Evolutionary conservation across 2,329 filamentous ascomycete genomes (phyloP).

Genomic region (Basipetospora chlamydospora): DNA sequence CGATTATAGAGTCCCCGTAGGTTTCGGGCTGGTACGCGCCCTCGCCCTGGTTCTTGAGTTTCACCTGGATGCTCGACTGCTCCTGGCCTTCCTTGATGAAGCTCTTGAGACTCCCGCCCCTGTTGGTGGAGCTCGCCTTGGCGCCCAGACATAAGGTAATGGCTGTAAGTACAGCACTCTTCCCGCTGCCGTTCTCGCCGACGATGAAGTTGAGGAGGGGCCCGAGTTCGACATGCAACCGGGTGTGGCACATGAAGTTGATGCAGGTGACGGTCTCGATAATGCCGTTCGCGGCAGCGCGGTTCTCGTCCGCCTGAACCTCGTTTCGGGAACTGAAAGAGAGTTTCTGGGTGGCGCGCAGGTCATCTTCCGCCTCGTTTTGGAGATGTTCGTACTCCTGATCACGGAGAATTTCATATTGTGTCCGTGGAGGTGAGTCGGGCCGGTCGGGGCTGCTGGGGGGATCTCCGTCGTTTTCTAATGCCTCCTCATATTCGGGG

Average conservation of each 20-base stretch:
- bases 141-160: slow-evolving; percentile 89
- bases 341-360: slow-evolving; percentile 50
- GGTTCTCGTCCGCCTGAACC: slow-evolving; percentile 50
- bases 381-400: slow-evolving; percentile 42
- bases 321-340: slow-evolving; percentile 26
- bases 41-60: slow-evolving; percentile 78
- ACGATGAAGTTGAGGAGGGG: slow-evolving; percentile 97
- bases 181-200: slow-evolving; percentile 93
- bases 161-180: slow-evolving; percentile 88
- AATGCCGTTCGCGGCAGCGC: slow-evolving; percentile 68
- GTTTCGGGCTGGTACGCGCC: slow-evolving; percentile 71
- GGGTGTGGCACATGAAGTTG: slow-evolving; percentile 94
- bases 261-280: slow-evolving; percentile 74
- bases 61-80: slow-evolving; percentile 60
- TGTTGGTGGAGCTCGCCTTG: slow-evolving; percentile 84
- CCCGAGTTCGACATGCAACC: slow-evolving; percentile 70
- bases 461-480: slow-evolving; percentile 16
- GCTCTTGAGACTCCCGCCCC: slow-evolving; percentile 74
- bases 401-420: slow-evolving; percentile 49
- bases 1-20: slow-evolving; percentile 72
- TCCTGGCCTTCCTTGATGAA: slow-evolving; percentile 85
- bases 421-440: slow-evolving; percentile 33
- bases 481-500: slow-evolving; percentile 9
- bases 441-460: slow-evolving; percentile 10
- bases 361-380: slow-evolving; percentile 43